A percentile compares a stretch with the other conserved stretches of the same genome.
Evolutionary conservation across 768 basidiomycete genomes (phyloP).

Genomic region (Clathrus columnatus): DNA sequence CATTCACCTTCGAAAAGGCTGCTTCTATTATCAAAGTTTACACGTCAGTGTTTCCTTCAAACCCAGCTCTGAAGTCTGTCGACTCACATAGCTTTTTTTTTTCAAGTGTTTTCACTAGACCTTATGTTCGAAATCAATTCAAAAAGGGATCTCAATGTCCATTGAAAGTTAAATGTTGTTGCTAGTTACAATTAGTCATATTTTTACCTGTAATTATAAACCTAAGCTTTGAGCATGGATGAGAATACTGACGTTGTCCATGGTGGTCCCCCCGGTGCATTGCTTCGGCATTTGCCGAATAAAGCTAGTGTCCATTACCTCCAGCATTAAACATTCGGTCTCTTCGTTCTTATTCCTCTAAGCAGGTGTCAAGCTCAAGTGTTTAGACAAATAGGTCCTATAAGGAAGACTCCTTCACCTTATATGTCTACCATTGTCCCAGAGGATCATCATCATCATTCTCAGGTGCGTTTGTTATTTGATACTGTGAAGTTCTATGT

Average conservation of each 20-base stretch:
- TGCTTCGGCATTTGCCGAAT: not conserved
- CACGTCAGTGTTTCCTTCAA: constrained; percentile 30
- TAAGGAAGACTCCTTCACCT: not conserved
- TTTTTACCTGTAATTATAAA: too few relatives aligned
- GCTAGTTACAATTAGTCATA: too few relatives aligned
- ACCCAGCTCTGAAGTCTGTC: not conserved
- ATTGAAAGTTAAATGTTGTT: constrained; percentile 35
- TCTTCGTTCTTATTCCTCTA: too few relatives aligned
- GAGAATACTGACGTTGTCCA: too few relatives aligned
- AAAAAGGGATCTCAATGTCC: constrained; percentile 58
- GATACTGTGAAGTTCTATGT: not conserved
- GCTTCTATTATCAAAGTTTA: constrained; percentile 50
- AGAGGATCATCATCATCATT: not conserved
- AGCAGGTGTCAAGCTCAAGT: not conserved
- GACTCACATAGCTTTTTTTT: too few relatives aligned
- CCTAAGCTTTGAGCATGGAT: too few relatives aligned
- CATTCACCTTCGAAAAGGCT: constrained; percentile 48
- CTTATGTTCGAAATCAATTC: constrained; percentile 46
- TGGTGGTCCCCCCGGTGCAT: too few relatives aligned
- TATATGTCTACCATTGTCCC: not conserved
- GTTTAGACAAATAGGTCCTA: not conserved
- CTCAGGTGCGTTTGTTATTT: constrained; percentile 1
- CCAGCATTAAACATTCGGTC: too few relatives aligned
- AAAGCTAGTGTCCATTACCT: too few relatives aligned
- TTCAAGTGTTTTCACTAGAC: constrained; percentile 53